Percentiles rank a stretch among this genome's conserved stretches.
Conservation (phyloP, 2,329 filamentous ascomycete species). For the Lasiodiplodia citricola region DNA sequence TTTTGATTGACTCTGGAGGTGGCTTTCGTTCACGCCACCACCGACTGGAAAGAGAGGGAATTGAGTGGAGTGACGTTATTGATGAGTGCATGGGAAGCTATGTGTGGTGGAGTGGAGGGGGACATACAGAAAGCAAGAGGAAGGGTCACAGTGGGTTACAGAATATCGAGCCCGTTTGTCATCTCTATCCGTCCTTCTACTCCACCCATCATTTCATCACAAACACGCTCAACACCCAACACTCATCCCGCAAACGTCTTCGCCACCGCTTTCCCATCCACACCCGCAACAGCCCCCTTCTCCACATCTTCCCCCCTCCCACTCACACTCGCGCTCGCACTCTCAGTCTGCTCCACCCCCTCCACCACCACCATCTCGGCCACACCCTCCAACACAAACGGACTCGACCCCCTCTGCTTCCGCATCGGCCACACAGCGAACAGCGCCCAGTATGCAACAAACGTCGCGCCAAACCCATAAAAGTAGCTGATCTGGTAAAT, state of each 20-base stretch:
- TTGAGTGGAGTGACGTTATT: too few species aligned
- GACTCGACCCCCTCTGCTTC: neutral
- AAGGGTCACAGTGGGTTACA: too few species aligned
- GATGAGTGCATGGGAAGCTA: too few species aligned
- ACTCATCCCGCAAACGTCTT: slow-evolving; percentile 2
- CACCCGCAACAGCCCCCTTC: neutral
- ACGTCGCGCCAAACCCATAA: slow-evolving; percentile 10
- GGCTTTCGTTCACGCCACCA: too few species aligned
- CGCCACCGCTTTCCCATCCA: neutral
- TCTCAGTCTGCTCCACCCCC: neutral
- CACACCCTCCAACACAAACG: slow-evolving; percentile 16
- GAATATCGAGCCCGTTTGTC: too few species aligned
- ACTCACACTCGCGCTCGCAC: neutral
- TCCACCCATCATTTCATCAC: too few species aligned
- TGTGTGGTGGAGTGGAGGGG: too few species aligned
- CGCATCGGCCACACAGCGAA: slow-evolving; percentile 1
- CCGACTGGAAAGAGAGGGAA: too few species aligned
- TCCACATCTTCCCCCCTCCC: neutral
- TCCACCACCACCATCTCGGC: neutral
- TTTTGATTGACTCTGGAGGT: too few species aligned
- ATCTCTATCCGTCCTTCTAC: too few species aligned
- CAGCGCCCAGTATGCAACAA: neutral
- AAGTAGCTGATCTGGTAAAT: slow-evolving; percentile 21
- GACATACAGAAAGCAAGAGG: too few species aligned
- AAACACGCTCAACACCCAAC: neutral